Conservation (phyloP, 768 basidiomycete genomes). For the Lactarius indigo region DNA sequence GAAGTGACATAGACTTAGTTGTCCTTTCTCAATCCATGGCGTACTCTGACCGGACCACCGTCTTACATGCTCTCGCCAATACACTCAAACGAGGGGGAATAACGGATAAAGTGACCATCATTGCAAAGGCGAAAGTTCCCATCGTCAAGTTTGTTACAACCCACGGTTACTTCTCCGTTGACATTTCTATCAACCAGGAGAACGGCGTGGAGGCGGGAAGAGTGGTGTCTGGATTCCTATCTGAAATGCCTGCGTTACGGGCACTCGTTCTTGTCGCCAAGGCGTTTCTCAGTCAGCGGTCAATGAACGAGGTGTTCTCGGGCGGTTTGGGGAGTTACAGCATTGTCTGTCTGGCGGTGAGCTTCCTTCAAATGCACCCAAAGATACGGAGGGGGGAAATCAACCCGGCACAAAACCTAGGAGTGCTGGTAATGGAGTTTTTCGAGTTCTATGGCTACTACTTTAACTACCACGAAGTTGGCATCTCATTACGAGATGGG, state of each 20-base stretch:
- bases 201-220: constrained; percentile 78
- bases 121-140: constrained; percentile 91
- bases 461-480: constrained; percentile 89
- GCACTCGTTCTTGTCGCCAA: constrained; percentile 87
- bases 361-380: constrained; percentile 97
- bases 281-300: constrained; percentile 81
- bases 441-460: constrained; percentile 91
- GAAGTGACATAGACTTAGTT: constrained; percentile 93
- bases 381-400: constrained; percentile 88
- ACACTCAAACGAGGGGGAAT: constrained; percentile 71
- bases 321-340: constrained; percentile 94
- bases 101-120: constrained; percentile 78
- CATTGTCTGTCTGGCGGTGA: constrained; percentile 89
- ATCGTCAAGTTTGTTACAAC: constrained; percentile 92
- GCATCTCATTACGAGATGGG: constrained; percentile 83
- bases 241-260: constrained; percentile 72
- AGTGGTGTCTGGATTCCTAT: constrained; percentile 78
- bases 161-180: constrained; percentile 80
- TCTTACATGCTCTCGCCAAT: constrained; percentile 74
- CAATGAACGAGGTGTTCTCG: constrained; percentile 97
- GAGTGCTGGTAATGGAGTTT: constrained; percentile 94
- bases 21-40: constrained; percentile 77
- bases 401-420: constrained; percentile 81
- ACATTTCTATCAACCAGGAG: constrained; percentile 89
- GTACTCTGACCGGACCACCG: constrained; percentile 59